A percentile compares a stretch with the other conserved stretches of the same genome.
Evolutionary conservation across 2,329 filamentous ascomycete species (phyloP).

Genomic region (Talaromyces sp.): DNA sequence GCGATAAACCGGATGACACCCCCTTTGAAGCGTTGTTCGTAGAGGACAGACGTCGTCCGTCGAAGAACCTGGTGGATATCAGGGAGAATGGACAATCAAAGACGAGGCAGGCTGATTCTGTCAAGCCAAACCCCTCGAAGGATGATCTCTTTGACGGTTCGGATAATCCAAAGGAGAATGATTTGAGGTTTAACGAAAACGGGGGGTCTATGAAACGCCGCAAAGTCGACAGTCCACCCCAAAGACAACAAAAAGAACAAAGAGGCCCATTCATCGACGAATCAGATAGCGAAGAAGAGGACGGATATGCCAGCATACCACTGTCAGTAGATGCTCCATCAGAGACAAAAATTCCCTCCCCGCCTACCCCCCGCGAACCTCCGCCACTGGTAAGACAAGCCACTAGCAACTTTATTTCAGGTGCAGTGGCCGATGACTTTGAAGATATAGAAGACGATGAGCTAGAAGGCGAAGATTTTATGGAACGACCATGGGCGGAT

Average conservation of each 20-base stretch:
- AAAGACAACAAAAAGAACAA: conserved; percentile 8
- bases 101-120: background rate
- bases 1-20: background rate
- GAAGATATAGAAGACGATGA: conserved; percentile 58
- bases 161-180: conserved; percentile 2
- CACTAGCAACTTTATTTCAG: conserved; percentile 30
- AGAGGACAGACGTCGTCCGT: conserved; percentile 23
- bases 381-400: conserved; percentile 45
- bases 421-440: conserved; percentile 45
- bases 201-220: conserved; percentile 26
- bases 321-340: conserved; percentile 12
- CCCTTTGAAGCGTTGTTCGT: conserved; percentile 25
- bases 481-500: conserved; percentile 57
- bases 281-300: conserved; percentile 49
- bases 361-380: conserved; percentile 20
- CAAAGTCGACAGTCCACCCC: conserved; percentile 19
- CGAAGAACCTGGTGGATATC: conserved; percentile 7
- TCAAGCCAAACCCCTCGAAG: background rate
- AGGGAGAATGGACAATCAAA: background rate
- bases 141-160: background rate
- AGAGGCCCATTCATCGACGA: conserved; percentile 38
- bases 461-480: conserved; percentile 59
- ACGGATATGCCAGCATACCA: conserved; percentile 14
- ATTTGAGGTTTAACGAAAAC: conserved; percentile 27
- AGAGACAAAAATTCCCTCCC: background rate